These are phyloP conservation scores for Mycosarcoma mackinlayi DNA, from an alignment of 1,284 basidiomycete species.

Conservation along the genomic window DNA sequence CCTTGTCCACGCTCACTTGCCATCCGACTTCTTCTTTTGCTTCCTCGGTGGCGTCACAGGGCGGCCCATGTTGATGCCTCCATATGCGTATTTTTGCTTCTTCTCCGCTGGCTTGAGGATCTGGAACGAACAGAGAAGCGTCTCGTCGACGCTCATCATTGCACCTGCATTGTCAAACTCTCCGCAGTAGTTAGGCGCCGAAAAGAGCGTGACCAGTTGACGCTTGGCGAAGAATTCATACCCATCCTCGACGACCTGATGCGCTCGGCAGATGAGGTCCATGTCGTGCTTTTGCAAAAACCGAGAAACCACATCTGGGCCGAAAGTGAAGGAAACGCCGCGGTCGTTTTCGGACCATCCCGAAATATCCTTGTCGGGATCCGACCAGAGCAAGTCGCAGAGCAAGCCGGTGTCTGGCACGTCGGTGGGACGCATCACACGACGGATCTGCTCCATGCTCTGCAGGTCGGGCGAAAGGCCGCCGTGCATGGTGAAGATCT, in stretches of 20 bases:
- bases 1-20: slow-evolving; percentile 62
- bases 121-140: slow-evolving; percentile 91
- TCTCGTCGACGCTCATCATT: slow-evolving; percentile 99
- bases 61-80: slow-evolving; percentile 69
- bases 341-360: slow-evolving; percentile 99
- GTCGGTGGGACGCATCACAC: slow-evolving; percentile 98
- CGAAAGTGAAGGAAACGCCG: slow-evolving; percentile 98
- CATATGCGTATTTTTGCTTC: slow-evolving; percentile 81
- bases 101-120: slow-evolving; percentile 99
- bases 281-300: slow-evolving; percentile 99
- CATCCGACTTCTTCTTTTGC: slow-evolving; percentile 70
- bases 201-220: slow-evolving; percentile 95
- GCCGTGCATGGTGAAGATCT: slow-evolving; percentile 90
- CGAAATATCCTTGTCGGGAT: slow-evolving; percentile 99
- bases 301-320: slow-evolving; percentile 94
- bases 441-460: slow-evolving; percentile 99
- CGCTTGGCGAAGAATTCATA: slow-evolving; percentile 99
- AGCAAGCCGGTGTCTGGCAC: slow-evolving; percentile 98
- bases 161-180: slow-evolving; percentile 99
- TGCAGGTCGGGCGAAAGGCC: slow-evolving; percentile 95
- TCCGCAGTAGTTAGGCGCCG: slow-evolving; percentile 96
- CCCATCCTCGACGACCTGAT: slow-evolving; percentile 99
- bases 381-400: slow-evolving; percentile 97
- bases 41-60: slow-evolving; percentile 74
- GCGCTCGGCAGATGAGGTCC: slow-evolving; percentile 98